Evolutionary conservation across 805 yeast species (phyloP).

Genomic region (Starmerella davenportii): DNA sequence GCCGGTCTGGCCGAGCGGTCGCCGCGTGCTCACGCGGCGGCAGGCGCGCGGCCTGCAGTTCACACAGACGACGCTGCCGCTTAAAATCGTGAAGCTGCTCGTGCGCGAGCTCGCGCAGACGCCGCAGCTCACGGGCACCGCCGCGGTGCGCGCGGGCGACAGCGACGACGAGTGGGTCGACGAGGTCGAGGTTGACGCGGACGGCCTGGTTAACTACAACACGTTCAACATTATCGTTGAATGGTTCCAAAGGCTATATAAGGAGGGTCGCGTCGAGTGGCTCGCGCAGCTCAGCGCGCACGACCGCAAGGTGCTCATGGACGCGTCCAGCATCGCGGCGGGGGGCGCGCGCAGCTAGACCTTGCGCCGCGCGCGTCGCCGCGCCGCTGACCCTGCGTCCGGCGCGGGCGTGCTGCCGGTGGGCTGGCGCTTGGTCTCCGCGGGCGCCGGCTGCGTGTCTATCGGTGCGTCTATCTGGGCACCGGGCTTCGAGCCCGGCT

Average conservation of each 20-base stretch:
- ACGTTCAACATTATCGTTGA: constrained; percentile 15
- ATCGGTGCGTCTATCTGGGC: not conserved
- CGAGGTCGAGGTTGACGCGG: constrained; percentile 15
- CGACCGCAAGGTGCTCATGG: constrained; percentile 11
- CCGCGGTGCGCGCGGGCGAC: constrained; percentile 6
- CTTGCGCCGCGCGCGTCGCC: not conserved
- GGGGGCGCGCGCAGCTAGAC: too few relatives aligned
- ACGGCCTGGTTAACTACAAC: constrained; percentile 17
- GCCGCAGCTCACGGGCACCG: constrained; percentile 28
- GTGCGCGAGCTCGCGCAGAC: constrained; percentile 44
- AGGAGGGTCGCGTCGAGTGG: constrained; percentile 10
- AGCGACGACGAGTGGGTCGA: constrained; percentile 28
- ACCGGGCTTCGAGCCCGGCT: too few relatives aligned
- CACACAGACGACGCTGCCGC: constrained; percentile 47
- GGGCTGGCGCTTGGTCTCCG: too few relatives aligned
- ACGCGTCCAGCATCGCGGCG: constrained; percentile 1
- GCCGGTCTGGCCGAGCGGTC: constrained; percentile 46
- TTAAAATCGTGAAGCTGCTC: constrained; percentile 56
- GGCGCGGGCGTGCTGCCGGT: too few relatives aligned
- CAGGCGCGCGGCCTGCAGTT: constrained; percentile 49
- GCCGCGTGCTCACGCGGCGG: constrained; percentile 62
- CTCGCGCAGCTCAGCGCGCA: constrained; percentile 9
- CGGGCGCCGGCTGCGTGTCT: too few relatives aligned
- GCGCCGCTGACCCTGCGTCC: too few relatives aligned
- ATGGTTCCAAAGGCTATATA: constrained; percentile 18